phyloP scores from a whole-genome alignment of 140 eudicot species.

The Stevia rebaudiana region DNA sequence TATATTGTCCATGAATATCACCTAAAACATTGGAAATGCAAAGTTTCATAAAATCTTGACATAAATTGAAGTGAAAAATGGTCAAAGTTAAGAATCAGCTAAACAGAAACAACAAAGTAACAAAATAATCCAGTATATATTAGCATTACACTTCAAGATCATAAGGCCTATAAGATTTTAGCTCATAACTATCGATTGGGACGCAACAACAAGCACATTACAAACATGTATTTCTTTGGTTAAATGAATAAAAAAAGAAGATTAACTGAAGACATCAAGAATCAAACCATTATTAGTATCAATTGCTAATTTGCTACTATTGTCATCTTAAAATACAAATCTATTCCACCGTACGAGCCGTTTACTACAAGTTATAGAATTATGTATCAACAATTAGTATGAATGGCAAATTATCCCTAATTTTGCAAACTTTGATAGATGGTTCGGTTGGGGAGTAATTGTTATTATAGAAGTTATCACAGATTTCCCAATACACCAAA shows the following conservation, averaged over 20 bases:
- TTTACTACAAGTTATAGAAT: neutral
- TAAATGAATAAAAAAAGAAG: neutral
- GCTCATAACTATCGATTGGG: too few species aligned
- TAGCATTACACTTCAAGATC: too few species aligned
- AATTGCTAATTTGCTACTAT: neutral
- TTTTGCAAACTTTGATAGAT: neutral
- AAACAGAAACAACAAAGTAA: neutral
- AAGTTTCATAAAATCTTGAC: neutral
- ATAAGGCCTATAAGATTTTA: too few species aligned
- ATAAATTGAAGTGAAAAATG: too few species aligned
- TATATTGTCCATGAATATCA: constrained; percentile 91
- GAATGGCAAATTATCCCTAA: neutral
- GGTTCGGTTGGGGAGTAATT: neutral
- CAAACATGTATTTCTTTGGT: neutral
- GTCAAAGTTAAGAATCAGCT: neutral
- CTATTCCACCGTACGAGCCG: neutral
- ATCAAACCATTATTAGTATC: neutral
- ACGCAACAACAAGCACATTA: neutral
- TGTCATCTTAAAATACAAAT: neutral
- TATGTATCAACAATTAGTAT: neutral
- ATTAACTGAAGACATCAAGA: neutral
- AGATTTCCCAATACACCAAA: neutral
- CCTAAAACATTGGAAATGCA: constrained; percentile 38
- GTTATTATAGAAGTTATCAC: neutral
- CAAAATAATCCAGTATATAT: neutral